These are phyloP conservation scores for Globisporangium echinulatum DNA, from an alignment of 352 stramenopile species.

Conservation along the genomic window DNA sequence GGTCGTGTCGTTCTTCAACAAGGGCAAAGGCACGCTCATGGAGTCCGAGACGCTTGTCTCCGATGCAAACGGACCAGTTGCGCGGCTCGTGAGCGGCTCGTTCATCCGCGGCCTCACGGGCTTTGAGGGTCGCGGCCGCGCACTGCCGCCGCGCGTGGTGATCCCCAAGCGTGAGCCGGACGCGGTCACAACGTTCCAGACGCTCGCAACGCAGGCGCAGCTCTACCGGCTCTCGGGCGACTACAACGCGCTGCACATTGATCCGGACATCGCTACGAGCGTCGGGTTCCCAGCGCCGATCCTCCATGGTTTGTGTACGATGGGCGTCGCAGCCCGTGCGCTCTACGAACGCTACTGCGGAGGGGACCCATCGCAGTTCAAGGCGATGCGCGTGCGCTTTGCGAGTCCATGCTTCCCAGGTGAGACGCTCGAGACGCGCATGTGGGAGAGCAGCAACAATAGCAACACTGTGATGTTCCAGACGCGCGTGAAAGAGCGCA, in stretches of 20 bases:
- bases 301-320: constrained; percentile 92
- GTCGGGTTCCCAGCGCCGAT: constrained; percentile 84
- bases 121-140: constrained; percentile 64
- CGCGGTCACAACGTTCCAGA: constrained; percentile 54
- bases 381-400: constrained; percentile 85
- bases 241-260: constrained; percentile 94
- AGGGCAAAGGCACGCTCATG: constrained; percentile 78
- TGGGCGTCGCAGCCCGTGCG: constrained; percentile 79
- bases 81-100: constrained; percentile 68
- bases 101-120: constrained; percentile 78
- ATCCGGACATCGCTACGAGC: constrained; percentile 75
- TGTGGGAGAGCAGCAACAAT: constrained; percentile 57
- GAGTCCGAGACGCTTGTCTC: constrained; percentile 80
- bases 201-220: constrained; percentile 69
- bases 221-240: constrained; percentile 93
- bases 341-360: constrained; percentile 78
- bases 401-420: constrained; percentile 82
- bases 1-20: constrained; percentile 81
- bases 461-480: constrained; percentile 65
- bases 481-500: constrained; percentile 64
- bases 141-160: constrained; percentile 58
- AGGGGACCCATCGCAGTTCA: constrained; percentile 64
- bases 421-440: constrained; percentile 81
- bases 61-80: constrained; percentile 55
- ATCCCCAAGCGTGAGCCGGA: constrained; percentile 73